These are phyloP conservation scores for Zizania palustris DNA, from an alignment of 202 grass and related monocot species.

Conservation along the genomic window DNA sequence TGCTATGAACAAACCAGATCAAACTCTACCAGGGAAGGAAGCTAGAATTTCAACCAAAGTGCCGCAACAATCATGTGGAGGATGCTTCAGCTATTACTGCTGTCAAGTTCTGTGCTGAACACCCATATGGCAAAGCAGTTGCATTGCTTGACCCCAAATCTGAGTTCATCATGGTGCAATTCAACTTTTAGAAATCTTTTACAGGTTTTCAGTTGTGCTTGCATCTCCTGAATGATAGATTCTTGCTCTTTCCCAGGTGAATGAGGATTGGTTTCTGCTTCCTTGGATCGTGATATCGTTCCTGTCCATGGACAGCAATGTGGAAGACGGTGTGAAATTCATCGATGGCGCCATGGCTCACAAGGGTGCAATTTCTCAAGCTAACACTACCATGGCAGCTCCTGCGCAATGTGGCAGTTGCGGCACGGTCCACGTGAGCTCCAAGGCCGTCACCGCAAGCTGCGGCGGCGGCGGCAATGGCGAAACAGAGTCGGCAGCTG, in stretches of 20 bases:
- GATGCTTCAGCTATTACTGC: conserved; percentile 57
- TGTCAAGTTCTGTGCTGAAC: conserved; percentile 63
- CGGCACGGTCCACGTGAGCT: background rate
- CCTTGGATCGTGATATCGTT: conserved; percentile 57
- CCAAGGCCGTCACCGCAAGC: background rate
- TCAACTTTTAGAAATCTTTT: background rate
- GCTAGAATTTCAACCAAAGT: conserved; percentile 74
- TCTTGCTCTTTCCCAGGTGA: conserved; percentile 51
- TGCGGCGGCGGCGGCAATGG: background rate
- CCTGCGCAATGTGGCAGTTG: conserved; percentile 35
- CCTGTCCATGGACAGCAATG: conserved; percentile 41
- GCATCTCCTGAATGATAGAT: background rate
- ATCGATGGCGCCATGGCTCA: conserved; percentile 16
- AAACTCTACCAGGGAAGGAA: conserved; percentile 76
- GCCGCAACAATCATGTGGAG: conserved; percentile 53
- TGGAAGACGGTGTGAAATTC: conserved; percentile 23
- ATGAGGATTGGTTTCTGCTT: conserved; percentile 74
- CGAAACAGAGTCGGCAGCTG: conserved; percentile 13
- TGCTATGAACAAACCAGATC: conserved; percentile 58
- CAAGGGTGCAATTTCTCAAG: conserved; percentile 15
- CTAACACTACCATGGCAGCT: conserved; percentile 17
- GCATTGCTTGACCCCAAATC: conserved; percentile 73
- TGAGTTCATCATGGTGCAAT: conserved; percentile 58
- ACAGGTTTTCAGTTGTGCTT: background rate
- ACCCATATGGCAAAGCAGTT: conserved; percentile 78